Base-by-base conservation (phyloP, 495 filamentous ascomycete species). In the Lichenothelia convexa region DNA sequence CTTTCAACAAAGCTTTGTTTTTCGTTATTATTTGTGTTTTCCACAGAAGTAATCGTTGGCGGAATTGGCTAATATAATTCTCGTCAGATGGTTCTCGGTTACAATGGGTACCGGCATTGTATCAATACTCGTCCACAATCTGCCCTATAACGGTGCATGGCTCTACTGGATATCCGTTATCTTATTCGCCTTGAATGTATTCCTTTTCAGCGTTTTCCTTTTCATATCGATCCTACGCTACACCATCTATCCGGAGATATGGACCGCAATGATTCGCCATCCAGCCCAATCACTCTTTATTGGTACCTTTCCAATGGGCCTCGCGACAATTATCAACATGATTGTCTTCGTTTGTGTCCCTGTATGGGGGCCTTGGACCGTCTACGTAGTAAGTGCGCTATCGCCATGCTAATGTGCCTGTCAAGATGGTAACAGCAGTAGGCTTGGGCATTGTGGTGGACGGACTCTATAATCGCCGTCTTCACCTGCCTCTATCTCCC, bases 51-150 rank as follows among this genome's bases (percentile, higher is more conserved):
- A n/a, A n/a, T n/a, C n/a, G n/a, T n/a, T n/a, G n/a, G n/a, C n/a
- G n/a, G n/a, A n/a, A n/a, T n/a, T n/a, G n/a, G n/a, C n/a, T n/a
- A n/a, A n/a, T n/a, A n/a, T n/a, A n/a, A n/a, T n/a, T n/a, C n/a
- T n/a, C n/a, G n/a, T n/a, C 23, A 43, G 40, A 45, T 67, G 63
- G 66, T 69, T 66, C 45, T 46, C 56, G 4, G 59, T 72, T 23
- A 77, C 51, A 12, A 78, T 79, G 72, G 69, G 73, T 21, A 79
- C 73, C 0, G 74, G 73, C 3, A 71, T 78, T 18, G 67, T 71
- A 2, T 71, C 71, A 4, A 65, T 73, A 20, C 55, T 76, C 6
- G 56, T 75, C 2, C 61, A 72, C 42, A 60, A 60, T 7, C 55
- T 76, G 3, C 68, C 71, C 3, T 72, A 68, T 40, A 65, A 71